Evolutionary conservation across 2,329 filamentous ascomycete genomes (phyloP).

Genomic region (Cladosporium sphaerospermum): DNA sequence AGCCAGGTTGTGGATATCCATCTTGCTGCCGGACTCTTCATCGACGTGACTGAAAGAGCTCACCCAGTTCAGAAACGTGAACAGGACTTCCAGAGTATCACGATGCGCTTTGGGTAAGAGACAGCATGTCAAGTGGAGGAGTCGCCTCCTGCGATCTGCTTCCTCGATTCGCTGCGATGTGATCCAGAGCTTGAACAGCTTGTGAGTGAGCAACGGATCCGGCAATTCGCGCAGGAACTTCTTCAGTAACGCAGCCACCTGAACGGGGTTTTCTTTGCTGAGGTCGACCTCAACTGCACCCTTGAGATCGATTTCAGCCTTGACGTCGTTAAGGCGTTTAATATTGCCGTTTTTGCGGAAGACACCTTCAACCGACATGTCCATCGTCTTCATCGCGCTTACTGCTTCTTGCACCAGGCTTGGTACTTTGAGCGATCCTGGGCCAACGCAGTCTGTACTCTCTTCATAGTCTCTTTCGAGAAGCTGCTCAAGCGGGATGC

Average conservation of each 20-base stretch:
- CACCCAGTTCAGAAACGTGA: conserved; percentile 95
- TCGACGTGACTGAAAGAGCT: conserved; percentile 96
- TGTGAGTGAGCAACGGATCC: conserved; percentile 90
- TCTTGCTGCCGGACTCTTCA: conserved; percentile 94
- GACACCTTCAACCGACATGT: conserved; percentile 95
- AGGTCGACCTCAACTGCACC: conserved; percentile 82
- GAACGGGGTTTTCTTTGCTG: conserved; percentile 82
- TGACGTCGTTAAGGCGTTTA: conserved; percentile 79
- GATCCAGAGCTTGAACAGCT: conserved; percentile 86
- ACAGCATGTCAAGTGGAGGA: conserved; percentile 87
- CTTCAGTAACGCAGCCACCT: conserved; percentile 88
- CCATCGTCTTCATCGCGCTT: conserved; percentile 94
- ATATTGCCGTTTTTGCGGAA: conserved; percentile 99
- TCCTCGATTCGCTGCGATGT: conserved; percentile 80
- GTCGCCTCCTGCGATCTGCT: conserved; percentile 71
- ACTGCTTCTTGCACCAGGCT: conserved; percentile 94
- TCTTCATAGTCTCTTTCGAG: conserved; percentile 92
- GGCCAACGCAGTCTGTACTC: conserved; percentile 94
- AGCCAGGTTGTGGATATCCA: conserved; percentile 96
- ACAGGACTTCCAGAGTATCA: conserved; percentile 90
- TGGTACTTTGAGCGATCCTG: conserved; percentile 81
- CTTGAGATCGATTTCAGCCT: conserved; percentile 77
- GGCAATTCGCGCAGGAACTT: conserved; percentile 92
- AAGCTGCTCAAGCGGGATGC: conserved; percentile 78
- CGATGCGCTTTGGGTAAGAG: conserved; percentile 86